phyloP scores from a whole-genome alignment of 495 filamentous ascomycete species.

The Penicillium tannophilum region DNA sequence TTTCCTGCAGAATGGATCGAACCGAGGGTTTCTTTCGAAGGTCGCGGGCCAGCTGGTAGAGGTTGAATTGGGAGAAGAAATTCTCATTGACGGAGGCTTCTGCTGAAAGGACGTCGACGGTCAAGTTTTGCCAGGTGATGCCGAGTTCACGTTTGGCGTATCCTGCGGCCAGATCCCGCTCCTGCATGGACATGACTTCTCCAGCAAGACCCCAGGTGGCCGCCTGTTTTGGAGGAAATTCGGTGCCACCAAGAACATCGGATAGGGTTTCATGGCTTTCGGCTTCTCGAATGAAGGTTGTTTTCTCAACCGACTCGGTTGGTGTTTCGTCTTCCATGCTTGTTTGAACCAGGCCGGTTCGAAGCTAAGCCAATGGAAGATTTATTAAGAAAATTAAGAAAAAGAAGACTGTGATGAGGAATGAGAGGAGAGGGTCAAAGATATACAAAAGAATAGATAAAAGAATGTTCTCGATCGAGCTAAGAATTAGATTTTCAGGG shows the following conservation, averaged over 20 bases:
- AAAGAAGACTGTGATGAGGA: background rate
- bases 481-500: background rate
- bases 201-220: background rate
- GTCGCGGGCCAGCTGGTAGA: conserved; percentile 38
- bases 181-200: background rate
- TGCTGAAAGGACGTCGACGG: conserved; percentile 42
- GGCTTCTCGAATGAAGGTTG: background rate
- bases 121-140: conserved; percentile 55
- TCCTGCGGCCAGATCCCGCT: conserved; percentile 28
- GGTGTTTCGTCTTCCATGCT: background rate
- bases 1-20: conserved; percentile 36
- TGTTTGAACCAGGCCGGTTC: background rate
- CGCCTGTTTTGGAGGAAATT: background rate
- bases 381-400: background rate
- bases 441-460: background rate
- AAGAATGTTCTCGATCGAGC: background rate
- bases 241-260: background rate
- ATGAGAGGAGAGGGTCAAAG: background rate
- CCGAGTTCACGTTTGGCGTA: conserved; percentile 51
- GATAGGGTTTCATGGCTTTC: conserved; percentile 1
- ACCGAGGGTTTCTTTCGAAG: conserved; percentile 37
- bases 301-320: background rate
- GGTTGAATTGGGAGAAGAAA: conserved; percentile 57
- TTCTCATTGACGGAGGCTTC: conserved; percentile 53
- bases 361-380: background rate